Percentiles rank a stretch among this genome's conserved stretches.
phyloP scores from a whole-genome alignment of 192 early-diverging fungal species.

The Coemansia sp. region DNA sequence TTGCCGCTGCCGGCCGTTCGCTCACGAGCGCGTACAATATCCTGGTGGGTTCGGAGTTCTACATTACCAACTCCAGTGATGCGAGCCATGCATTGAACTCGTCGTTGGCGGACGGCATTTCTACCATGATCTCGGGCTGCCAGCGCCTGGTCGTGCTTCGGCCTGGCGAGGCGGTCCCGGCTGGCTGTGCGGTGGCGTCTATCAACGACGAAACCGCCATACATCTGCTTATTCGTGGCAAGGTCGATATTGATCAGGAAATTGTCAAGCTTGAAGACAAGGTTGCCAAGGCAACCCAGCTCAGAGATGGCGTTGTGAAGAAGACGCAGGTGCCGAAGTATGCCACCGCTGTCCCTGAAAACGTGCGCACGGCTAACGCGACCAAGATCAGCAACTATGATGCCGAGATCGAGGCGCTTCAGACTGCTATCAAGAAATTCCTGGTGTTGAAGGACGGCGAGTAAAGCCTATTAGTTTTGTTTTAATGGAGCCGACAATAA shows the following conservation, averaged over 20 bases:
- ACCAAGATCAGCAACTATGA: constrained; percentile 68
- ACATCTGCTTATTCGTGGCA: constrained; percentile 72
- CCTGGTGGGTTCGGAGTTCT: constrained; percentile 51
- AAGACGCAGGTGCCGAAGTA: constrained; percentile 69
- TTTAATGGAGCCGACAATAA: no score
- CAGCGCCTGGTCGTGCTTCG: constrained; percentile 62
- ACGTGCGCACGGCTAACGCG: constrained; percentile 68
- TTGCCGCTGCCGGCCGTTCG: constrained; percentile 72
- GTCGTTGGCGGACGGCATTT: constrained; percentile 61
- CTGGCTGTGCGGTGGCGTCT: constrained; percentile 71
- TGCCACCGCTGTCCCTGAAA: constrained; percentile 60
- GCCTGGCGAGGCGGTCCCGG: constrained; percentile 57
- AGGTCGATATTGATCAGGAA: constrained; percentile 80
- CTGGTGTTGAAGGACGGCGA: constrained; percentile 54
- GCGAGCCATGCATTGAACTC: constrained; percentile 51
- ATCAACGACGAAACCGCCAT: constrained; percentile 69
- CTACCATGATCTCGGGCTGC: constrained; percentile 69
- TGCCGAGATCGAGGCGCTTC: constrained; percentile 71
- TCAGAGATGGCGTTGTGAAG: constrained; percentile 57
- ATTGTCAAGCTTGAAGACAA: constrained; percentile 76
- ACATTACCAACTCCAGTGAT: constrained; percentile 53
- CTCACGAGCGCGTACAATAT: constrained; percentile 77
- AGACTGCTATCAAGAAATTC: constrained; percentile 65
- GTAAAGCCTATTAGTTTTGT: no score
- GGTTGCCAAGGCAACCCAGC: constrained; percentile 61